A percentile compares a stretch with the other conserved stretches of the same genome.
Conservation (phyloP, 1,139 yeast genomes). For the Debaryomyces nepalensis region DNA sequence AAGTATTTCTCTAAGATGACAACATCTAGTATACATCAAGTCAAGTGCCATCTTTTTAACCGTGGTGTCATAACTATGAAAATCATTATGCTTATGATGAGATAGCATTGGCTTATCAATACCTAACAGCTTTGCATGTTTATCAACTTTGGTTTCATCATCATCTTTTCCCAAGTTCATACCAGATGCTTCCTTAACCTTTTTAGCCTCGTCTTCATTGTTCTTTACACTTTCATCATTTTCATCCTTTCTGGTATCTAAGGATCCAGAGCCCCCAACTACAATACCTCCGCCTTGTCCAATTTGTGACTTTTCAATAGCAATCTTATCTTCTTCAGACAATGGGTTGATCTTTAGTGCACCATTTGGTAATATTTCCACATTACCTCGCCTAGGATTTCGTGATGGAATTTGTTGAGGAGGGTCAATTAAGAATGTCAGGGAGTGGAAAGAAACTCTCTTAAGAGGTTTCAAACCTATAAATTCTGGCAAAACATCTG, state of each 20-base stretch:
- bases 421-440: constrained; percentile 73
- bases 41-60: constrained; percentile 59
- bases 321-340: constrained; percentile 59
- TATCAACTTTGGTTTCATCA: constrained; percentile 49
- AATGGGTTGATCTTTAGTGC: constrained; percentile 63
- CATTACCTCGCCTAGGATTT: constrained; percentile 71
- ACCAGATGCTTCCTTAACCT: constrained; percentile 22
- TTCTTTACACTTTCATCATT: constrained; percentile 21
- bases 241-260: constrained; percentile 41
- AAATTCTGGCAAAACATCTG: constrained; percentile 29
- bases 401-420: constrained; percentile 74
- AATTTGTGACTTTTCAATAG: constrained; percentile 48
- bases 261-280: constrained; percentile 78
- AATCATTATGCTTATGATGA: constrained; percentile 20
- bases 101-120: constrained; percentile 56
- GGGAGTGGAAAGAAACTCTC: constrained; percentile 73
- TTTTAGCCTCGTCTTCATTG: constrained; percentile 16
- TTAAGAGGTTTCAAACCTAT: constrained; percentile 50
- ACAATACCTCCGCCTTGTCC: constrained; percentile 73
- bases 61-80: constrained; percentile 37
- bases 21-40: constrained; percentile 71
- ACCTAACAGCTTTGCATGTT: constrained; percentile 43
- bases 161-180: constrained; percentile 34
- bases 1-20: constrained; percentile 72
- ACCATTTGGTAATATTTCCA: constrained; percentile 66